These are phyloP conservation scores for Triticum aestivum DNA, from an alignment of 176 grass and related monocot genomes.

Conservation along the genomic window IWGSC_CS_RefSeq_v2.1 NC_057808.1:314748165-314748664, in stretches of 20 bases:
- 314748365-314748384: too few species aligned
- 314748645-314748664: not conserved
- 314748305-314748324: not conserved
- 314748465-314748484: not conserved
- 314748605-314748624: slow-evolving; percentile 15
- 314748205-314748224: slow-evolving; percentile 23
- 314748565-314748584: not conserved
- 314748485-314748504: not conserved
- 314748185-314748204: slow-evolving; percentile 43
- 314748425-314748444: not conserved
- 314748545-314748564: not conserved
- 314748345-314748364: too few species aligned
- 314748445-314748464: too few species aligned
- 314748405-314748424: not conserved
- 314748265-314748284: slow-evolving; percentile 29
- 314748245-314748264: slow-evolving; percentile 48
- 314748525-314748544: not conserved
- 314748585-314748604: not conserved
- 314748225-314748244: slow-evolving; percentile 32
- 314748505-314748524: not conserved
- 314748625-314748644: not conserved
- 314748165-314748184: too few species aligned
- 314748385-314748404: not conserved
- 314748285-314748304: slow-evolving; percentile 13
- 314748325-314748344: too few species aligned